Evolutionary conservation across 495 filamentous ascomycete species (phyloP).

Genomic region (Letharia lupina): DNA sequence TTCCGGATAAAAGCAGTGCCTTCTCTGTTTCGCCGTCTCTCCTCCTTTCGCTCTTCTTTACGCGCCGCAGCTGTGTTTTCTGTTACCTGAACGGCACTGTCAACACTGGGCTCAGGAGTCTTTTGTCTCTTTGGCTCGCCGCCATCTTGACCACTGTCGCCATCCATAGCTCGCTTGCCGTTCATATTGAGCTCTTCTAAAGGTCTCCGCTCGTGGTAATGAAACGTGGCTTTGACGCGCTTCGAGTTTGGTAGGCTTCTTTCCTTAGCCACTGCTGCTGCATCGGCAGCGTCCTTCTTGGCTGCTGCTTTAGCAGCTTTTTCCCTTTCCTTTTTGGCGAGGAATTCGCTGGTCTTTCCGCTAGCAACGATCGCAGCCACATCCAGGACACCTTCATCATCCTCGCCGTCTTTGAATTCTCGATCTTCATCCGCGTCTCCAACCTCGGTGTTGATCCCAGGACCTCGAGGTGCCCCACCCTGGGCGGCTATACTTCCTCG

Average conservation of each 20-base stretch:
- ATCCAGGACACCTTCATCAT: conserved; percentile 80
- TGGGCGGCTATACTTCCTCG: conserved; percentile 25
- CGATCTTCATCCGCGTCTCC: conserved; percentile 45
- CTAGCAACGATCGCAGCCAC: conserved; percentile 88
- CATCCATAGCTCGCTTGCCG: conserved; percentile 32
- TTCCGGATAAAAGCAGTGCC: conserved; percentile 41
- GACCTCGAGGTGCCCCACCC: conserved; percentile 38
- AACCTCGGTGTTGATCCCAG: conserved; percentile 44
- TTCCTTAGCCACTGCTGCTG: conserved; percentile 33
- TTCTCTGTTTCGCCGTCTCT: conserved; percentile 37
- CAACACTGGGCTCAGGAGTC: conserved; percentile 28
- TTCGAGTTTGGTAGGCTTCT: conserved; percentile 72
- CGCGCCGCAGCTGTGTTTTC: conserved; percentile 21
- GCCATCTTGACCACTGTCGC: conserved; percentile 32
- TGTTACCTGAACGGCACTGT: conserved; percentile 21
- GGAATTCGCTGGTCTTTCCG: conserved; percentile 84
- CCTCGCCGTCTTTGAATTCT: conserved; percentile 39
- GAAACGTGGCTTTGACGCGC: conserved; percentile 64
- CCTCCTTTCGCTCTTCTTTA: conserved; percentile 32
- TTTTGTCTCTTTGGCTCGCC: conserved; percentile 36
- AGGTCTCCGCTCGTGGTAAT: conserved; percentile 69
- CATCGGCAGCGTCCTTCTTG: conserved; percentile 38
- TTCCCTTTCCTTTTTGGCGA: conserved; percentile 85
- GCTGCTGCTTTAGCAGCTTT: conserved; percentile 63
- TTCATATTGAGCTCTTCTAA: conserved; percentile 47